Evolutionary conservation across 345 rosid genomes (phyloP).

Genomic region (Corchorus olitorius): DNA sequence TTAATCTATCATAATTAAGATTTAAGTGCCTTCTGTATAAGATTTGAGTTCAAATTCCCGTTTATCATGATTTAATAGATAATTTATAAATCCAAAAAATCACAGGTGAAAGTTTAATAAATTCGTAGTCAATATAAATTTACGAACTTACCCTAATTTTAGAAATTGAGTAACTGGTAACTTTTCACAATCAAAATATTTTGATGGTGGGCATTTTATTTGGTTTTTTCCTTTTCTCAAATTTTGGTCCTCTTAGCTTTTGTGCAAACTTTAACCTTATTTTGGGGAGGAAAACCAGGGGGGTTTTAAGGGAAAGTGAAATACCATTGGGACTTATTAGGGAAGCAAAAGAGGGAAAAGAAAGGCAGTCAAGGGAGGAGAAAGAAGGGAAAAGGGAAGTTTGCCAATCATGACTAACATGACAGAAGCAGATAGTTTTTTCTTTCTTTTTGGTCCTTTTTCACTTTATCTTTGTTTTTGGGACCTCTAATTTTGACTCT

Average conservation of each 20-base stretch:
- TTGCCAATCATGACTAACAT: slow-evolving; percentile 10
- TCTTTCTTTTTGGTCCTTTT: neutral
- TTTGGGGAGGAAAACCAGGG: slow-evolving; percentile 20
- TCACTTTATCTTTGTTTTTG: neutral
- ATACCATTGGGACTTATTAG: too few species aligned
- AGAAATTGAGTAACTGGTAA: too few species aligned
- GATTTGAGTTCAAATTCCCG: too few species aligned
- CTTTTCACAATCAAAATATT: too few species aligned
- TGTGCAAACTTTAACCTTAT: neutral
- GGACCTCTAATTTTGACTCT: slow-evolving; percentile 6
- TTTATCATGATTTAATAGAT: too few species aligned
- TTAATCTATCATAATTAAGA: too few species aligned
- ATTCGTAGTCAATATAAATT: too few species aligned
- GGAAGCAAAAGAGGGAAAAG: neutral
- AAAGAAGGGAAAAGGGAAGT: neutral
- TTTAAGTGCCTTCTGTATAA: too few species aligned
- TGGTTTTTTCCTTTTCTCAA: neutral
- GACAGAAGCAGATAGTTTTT: neutral
- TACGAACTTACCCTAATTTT: too few species aligned
- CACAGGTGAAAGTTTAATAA: too few species aligned
- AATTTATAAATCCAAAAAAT: too few species aligned
- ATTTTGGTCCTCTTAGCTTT: neutral
- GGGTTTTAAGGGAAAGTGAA: neutral
- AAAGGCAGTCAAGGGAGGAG: neutral
- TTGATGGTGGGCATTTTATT: neutral